Percentiles rank a stretch among this genome's conserved stretches.
Evolutionary conservation across 306 rosid genomes (phyloP).

Genomic region (Rosa multiflora): DNA sequence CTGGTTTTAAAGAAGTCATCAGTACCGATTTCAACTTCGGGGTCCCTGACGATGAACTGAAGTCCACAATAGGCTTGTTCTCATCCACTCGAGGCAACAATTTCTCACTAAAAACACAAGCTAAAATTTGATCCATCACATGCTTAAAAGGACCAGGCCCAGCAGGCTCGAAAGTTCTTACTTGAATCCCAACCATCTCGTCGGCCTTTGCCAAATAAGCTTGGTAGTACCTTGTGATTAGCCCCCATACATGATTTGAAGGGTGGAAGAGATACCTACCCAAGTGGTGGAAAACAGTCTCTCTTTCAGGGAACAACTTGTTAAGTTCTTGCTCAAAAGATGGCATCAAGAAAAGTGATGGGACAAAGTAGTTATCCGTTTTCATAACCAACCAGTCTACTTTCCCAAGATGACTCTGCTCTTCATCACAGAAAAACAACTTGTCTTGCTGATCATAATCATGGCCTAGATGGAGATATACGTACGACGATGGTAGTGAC

Average conservation of each 20-base stretch:
- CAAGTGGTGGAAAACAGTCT: conserved; percentile 61
- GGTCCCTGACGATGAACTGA: conserved; percentile 20
- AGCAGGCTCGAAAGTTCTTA: conserved; percentile 50
- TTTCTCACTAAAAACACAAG: conserved; percentile 49
- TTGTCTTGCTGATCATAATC: conserved; percentile 71
- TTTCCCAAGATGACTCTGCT: conserved; percentile 46
- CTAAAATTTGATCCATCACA: conserved; percentile 60
- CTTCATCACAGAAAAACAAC: conserved; percentile 75
- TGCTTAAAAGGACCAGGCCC: conserved; percentile 61
- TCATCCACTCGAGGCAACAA: conserved; percentile 52
- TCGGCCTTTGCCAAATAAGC: conserved; percentile 57
- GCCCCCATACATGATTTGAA: conserved; percentile 69
- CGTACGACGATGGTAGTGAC: conserved; percentile 32
- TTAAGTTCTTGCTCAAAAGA: conserved; percentile 56
- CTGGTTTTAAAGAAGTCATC: conserved; percentile 62
- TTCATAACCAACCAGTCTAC: conserved; percentile 64
- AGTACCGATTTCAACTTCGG: conserved; percentile 52
- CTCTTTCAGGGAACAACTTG: conserved; percentile 63
- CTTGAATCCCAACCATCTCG: conserved; percentile 69
- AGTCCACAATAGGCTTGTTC: conserved; percentile 22
- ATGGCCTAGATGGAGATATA: conserved; percentile 66
- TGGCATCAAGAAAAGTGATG: conserved; percentile 67
- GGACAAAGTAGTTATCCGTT: conserved; percentile 68
- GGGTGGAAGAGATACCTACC: conserved; percentile 75
- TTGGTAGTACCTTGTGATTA: conserved; percentile 56